A percentile compares a stretch with the other conserved stretches of the same genome.
Conservation (phyloP, 2,329 filamentous ascomycete genomes). For the Leptodontidium sp. region DNA sequence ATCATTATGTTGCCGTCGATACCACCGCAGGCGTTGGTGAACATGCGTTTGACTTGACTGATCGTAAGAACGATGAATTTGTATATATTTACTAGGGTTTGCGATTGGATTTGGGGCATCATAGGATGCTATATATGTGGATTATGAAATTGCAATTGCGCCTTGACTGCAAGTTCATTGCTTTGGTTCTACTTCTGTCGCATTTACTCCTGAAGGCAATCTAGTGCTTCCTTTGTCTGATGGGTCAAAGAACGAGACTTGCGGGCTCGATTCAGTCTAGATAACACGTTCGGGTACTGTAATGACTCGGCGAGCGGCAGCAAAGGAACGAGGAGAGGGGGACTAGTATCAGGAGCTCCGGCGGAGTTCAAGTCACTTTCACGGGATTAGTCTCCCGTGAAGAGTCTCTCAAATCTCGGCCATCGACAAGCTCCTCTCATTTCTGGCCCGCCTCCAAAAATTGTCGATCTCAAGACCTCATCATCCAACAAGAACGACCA, state of each 20-base stretch:
- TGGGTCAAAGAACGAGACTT: too few species aligned
- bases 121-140: background rate
- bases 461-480: slow-evolving; percentile 44
- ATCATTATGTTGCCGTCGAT: slow-evolving; percentile 53
- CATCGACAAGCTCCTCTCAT: slow-evolving; percentile 35
- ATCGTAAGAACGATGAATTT: slow-evolving; percentile 73
- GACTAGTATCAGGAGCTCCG: too few species aligned
- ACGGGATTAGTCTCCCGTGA: background rate
- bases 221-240: too few species aligned
- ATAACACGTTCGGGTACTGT: too few species aligned
- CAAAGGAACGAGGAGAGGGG: too few species aligned
- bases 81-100: slow-evolving; percentile 62
- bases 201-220: too few species aligned
- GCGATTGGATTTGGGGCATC: background rate
- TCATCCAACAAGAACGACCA: slow-evolving; percentile 46
- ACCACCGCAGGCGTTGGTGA: slow-evolving; percentile 53
- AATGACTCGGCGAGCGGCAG: too few species aligned
- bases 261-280: too few species aligned
- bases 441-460: slow-evolving; percentile 42
- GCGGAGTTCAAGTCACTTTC: background rate
- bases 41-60: slow-evolving; percentile 67
- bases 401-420: background rate
- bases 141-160: background rate
- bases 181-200: too few species aligned
- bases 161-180: background rate